Evolutionary conservation across 2,329 filamentous ascomycete species (phyloP), one percentile per base, ranked within the genome.

Genomic region (Neocatenulostroma microsporum): DNA sequence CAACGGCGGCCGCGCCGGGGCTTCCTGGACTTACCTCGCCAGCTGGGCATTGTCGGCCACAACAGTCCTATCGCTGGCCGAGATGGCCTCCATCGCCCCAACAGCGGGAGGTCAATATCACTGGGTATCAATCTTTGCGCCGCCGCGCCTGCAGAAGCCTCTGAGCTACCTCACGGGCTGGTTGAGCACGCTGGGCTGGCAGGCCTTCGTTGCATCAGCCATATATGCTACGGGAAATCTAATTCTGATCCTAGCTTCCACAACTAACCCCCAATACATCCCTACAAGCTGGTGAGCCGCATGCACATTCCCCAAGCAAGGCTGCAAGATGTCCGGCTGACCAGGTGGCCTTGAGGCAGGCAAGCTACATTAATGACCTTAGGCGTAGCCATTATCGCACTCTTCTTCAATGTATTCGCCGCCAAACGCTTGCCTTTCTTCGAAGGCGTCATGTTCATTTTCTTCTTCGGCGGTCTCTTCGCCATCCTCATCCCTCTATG

Each of bases 161-260:
- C 53, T 64, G 36, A 63, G 60, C 40, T 66, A 64, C 34, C 47
- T 64, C 10, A 49, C 58, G 3, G 62, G 61, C 2, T 64, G 62
- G 62, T 49, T 62, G 10, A 57, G 55, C n/a, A 44, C 60, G 1
- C 39, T 49, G 5, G 58, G 56, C 6, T 63, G 61, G 61, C 56
- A 61, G 36, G 56, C 58, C 2, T 17, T 37, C 48, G 23, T 58
- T 17, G 61, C 62, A 11, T 51, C 50, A 2, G 47, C 44, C 1
- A 49, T 47, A 15, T 61, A 54, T 30, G 13, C 30, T 12, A 31
- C 32, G 8, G 39, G 34, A 2, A 32, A 30, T 36, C 17, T 42
- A 9, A 43, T 45, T 15, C 30, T 35, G 70, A 68, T 14, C 60
- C 58, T 45, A 21, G 40, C 34, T 3, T 54, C 63, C 15, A 44